Evolutionary conservation across 1,284 basidiomycete genomes (phyloP).

Genomic region (Taiwanofungus camphoratus): DNA sequence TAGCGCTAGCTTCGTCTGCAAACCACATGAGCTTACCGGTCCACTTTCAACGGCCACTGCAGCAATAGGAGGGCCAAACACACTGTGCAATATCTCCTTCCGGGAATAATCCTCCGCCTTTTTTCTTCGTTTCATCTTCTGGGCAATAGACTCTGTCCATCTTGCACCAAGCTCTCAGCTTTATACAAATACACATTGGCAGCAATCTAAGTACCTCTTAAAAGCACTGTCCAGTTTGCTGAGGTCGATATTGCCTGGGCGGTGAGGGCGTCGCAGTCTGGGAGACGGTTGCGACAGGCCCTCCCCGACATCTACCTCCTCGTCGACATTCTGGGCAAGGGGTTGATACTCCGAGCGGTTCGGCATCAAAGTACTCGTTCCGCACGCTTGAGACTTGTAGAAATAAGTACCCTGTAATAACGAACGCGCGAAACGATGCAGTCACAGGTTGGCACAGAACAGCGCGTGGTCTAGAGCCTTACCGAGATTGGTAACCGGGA

Average conservation of each 20-base stretch:
- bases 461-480: too few species aligned
- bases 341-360: conserved; percentile 61
- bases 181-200: too few species aligned
- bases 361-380: too few species aligned
- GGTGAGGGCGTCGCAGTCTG: conserved; percentile 40
- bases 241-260: conserved; percentile 66
- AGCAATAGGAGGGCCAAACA: conserved; percentile 60
- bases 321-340: conserved; percentile 52
- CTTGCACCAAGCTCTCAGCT: conserved; percentile 30
- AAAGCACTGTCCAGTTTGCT: conserved; percentile 75
- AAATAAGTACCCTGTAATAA: too few species aligned
- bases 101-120: conserved; percentile 57
- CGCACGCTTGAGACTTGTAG: too few species aligned
- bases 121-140: conserved; percentile 78
- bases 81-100: conserved; percentile 72
- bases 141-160: conserved; percentile 81
- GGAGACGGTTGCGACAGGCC: conserved; percentile 31
- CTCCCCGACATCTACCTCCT: conserved; percentile 46
- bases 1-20: background rate
- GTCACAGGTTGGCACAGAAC: too few species aligned
- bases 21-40: conserved; percentile 31
- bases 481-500: too few species aligned
- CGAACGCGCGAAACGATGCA: too few species aligned
- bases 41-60: conserved; percentile 25
- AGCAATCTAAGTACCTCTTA: conserved; percentile 50